A percentile compares a stretch with the other conserved stretches of the same genome.
These are phyloP conservation scores for Rhodotorula toruloides DNA, from an alignment of 768 basidiomycete species.

Conservation along the genomic window DNA sequence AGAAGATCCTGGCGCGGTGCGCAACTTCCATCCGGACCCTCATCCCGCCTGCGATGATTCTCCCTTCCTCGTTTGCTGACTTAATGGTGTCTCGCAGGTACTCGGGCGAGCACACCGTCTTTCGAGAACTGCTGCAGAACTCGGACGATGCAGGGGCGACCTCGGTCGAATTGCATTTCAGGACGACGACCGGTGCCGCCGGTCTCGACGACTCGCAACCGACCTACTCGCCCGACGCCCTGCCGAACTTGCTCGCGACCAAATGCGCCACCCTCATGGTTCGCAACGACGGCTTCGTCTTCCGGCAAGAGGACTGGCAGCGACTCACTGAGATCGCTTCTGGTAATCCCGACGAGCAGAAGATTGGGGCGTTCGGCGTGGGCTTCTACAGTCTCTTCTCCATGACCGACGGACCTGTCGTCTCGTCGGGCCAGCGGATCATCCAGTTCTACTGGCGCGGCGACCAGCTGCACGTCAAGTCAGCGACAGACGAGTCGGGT, in stretches of 20 bases:
- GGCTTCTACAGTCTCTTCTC: conserved; percentile 43
- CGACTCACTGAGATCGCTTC: conserved; percentile 56
- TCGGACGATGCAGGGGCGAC: conserved; percentile 63
- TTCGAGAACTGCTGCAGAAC: conserved; percentile 86
- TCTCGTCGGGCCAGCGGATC: conserved; percentile 62
- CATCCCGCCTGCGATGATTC: not conserved
- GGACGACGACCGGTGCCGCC: conserved; percentile 50
- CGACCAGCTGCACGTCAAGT: conserved; percentile 42
- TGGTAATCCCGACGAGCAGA: conserved; percentile 88
- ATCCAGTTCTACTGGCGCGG: conserved; percentile 75
- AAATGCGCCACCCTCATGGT: conserved; percentile 63
- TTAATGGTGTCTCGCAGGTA: conserved; percentile 55
- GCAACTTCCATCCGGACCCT: not conserved
- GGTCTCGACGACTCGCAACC: not conserved
- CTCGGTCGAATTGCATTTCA: conserved; percentile 71
- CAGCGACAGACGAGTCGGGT: conserved; percentile 41
- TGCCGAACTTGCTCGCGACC: conserved; percentile 47
- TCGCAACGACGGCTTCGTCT: conserved; percentile 77
- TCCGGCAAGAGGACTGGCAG: conserved; percentile 77
- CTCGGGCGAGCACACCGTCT: conserved; percentile 85
- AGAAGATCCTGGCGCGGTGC: conserved; percentile 19
- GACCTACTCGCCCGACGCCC: not conserved
- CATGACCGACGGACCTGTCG: conserved; percentile 47
- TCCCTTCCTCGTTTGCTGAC: not conserved
- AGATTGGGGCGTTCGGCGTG: conserved; percentile 81